Evolutionary conservation across 345 rosid species (phyloP), one percentile per base, ranked within the genome.

Genomic region (Arabis alpina): DNA sequence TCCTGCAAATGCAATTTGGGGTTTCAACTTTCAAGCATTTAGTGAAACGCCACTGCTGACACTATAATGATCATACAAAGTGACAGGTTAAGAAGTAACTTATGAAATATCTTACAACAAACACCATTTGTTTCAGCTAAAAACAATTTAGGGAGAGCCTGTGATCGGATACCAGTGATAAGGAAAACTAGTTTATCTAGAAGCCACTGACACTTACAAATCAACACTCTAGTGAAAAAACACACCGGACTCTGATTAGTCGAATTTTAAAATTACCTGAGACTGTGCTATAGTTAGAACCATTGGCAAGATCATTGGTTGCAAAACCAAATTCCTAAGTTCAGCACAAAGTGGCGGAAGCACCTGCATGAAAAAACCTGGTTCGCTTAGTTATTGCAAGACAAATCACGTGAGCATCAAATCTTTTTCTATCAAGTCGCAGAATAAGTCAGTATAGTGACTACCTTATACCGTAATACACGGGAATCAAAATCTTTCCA

Each of bases 401-500:
- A 15, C 19, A 67, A 8, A 12, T 58, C 50, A 54, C 32, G 10
- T 32, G 39, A 50, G 15, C 23, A 19, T 19, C 23, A n/a, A 40
- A 37, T 27, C 2, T 40, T 45, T 39, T 37, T 5, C 34, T 63
- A 55, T 62, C 71, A 41, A 76, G 66, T 56, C 40, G 4, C 49
- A 41, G 23, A 30, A 28, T 15, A 49, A 30, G 54, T n/a, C 19
- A 44, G 47, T 61, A 47, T 32, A 59, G 54, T 63, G 72, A 61
- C 55, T 76, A 94, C 99, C 99, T 94, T 94, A 73, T 85, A 94
- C 64, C 88, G 98, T 85, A 94, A 76, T 41, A 94, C 97, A 76
- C 99, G 99, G 15, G 93, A 80, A 72, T 88, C 99, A 79, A 94
- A 94, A 62, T 89, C 98, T 83, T 91, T 94, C 99, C 99, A 94